Evolutionary conservation across 139 green algal genomes (phyloP), one percentile per base, ranked within the genome.

Genomic region (Raphidocelis subcapitata): DNA sequence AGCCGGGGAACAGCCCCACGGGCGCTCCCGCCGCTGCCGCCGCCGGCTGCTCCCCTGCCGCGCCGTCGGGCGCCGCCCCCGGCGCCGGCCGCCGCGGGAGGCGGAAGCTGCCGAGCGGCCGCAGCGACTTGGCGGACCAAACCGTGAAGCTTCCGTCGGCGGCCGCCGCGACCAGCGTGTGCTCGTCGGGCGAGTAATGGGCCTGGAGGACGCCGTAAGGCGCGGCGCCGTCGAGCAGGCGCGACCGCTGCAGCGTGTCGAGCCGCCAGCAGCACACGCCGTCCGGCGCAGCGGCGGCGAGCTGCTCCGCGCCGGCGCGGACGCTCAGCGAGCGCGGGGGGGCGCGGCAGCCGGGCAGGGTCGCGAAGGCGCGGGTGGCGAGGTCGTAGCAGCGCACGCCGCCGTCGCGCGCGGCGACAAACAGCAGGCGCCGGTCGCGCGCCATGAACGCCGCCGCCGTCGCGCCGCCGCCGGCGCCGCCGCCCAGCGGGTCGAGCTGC

Each of bases 391-490:
- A 70, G 33, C 44, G 63, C 4, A 77, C 52, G 47, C 51, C 33
- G 0, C 70, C 70, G 35, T 37, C 29, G 26, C 16, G n/a, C 23
- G 33, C 51, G 24, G 44, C 70, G 16, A 77, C 61, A 46, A 70
- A 77, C 70, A 77, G 61, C 3, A 33, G 61, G 32, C 70, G 67
- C 32, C 61, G 68, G 24, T 41, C 15, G 23, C 70, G 46, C 32
- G 70, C 41, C 70, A 77, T 64, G n/a, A 69, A 77, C 15, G 62
- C 62, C n/a, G 62, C 49, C n/a, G 70, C n/a, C 37, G 70, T 70
- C 21, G 28, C 61, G 36, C 60, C 28, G 16, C 15, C 28, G 16
- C n/a, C 69, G 32, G 28, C 61, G 36, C 60, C 28, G 16, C 15
- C 28, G 16, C n/a, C 28, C 37, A 75, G 29, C 4, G 56, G 56